Base-by-base conservation (phyloP, 495 filamentous ascomycete genomes). In the Neurospora africana region DNA sequence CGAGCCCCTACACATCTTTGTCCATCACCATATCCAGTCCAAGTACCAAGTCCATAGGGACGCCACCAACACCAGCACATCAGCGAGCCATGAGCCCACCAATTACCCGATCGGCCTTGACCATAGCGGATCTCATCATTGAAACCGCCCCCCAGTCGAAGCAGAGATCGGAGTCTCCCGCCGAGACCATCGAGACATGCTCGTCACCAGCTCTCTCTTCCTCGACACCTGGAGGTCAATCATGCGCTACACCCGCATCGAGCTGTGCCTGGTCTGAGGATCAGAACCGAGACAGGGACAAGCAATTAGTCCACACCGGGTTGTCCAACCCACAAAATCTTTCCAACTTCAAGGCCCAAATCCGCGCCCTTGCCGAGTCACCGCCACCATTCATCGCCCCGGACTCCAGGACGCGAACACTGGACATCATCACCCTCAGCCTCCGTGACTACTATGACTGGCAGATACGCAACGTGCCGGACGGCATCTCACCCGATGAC, bases 401-500 rank as follows among this genome's bases (percentile, higher is more conserved):
- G 1, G 78, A 80, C 53, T 44, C 75, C 15, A 74, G 65, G 71
- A 76, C 73, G 2, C 74, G 77, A 8, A 76, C 75, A 2, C 47
- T 80, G 67, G 70, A 75, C 17, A 47, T 76, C 65, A 80, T 80
- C 58, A 76, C 74, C 2, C 40, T 76, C 33, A 77, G 76, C 53
- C 77, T 80, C 5, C 73, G 73, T 1, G 71, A 77, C 43, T 80
- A 76, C 44, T 79, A 77, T 41, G 78, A 80, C 37, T 80, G 78
- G 78, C 78, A 80, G 44, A 74, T 79, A 4, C 40, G 75, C 3
- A 75, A 71, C 65, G 75, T 80, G 5, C 78, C 78, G 0, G 65
- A 75, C 15, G 78, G 78, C 9, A 72, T 79, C 5, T 71, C 77
- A 23, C 78, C 78, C 0, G 78, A 80, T 43, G 75, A 80, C 39